phyloP scores from a whole-genome alignment of 495 filamentous ascomycete species.

The Alectoria sarmentosa region DNA sequence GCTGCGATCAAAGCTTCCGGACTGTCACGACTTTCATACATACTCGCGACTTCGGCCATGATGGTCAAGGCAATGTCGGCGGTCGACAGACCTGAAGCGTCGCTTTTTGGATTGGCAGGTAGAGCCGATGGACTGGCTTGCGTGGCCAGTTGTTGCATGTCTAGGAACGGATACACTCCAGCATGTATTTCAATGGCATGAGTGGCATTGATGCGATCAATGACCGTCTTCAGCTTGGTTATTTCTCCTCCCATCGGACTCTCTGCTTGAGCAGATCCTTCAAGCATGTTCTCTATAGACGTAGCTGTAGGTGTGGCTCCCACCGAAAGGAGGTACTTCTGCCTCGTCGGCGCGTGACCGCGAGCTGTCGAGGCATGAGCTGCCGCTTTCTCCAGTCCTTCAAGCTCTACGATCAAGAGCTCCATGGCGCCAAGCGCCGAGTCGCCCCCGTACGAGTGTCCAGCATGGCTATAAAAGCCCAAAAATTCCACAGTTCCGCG shows the following conservation, averaged over 20 bases:
- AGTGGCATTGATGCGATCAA: constrained; percentile 22
- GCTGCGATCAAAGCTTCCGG: constrained; percentile 66
- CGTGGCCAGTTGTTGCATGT: constrained; percentile 77
- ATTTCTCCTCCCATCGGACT: constrained; percentile 1
- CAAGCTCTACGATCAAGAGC: constrained; percentile 55
- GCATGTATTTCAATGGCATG: constrained; percentile 62
- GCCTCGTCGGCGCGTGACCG: constrained; percentile 23
- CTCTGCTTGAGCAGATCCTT: background rate
- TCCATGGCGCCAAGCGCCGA: constrained; percentile 48
- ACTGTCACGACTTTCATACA: constrained; percentile 51
- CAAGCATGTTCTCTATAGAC: constrained; percentile 42
- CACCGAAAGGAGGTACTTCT: constrained; percentile 54
- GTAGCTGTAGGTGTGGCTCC: constrained; percentile 78
- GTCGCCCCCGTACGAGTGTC: constrained; percentile 57
- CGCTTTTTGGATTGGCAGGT: constrained; percentile 32
- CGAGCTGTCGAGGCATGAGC: constrained; percentile 27
- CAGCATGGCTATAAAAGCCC: constrained; percentile 75
- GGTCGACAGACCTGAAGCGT: constrained; percentile 26
- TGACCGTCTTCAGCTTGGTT: constrained; percentile 4
- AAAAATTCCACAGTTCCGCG: constrained; percentile 40
- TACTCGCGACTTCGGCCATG: constrained; percentile 61
- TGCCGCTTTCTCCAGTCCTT: constrained; percentile 46
- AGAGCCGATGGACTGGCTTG: constrained; percentile 42
- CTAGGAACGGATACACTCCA: constrained; percentile 65
- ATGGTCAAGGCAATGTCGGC: constrained; percentile 59